Evolutionary conservation across 2,329 filamentous ascomycete species (phyloP), one percentile per base, ranked within the genome.

Genomic region (Phyllosticta capitalensis): DNA sequence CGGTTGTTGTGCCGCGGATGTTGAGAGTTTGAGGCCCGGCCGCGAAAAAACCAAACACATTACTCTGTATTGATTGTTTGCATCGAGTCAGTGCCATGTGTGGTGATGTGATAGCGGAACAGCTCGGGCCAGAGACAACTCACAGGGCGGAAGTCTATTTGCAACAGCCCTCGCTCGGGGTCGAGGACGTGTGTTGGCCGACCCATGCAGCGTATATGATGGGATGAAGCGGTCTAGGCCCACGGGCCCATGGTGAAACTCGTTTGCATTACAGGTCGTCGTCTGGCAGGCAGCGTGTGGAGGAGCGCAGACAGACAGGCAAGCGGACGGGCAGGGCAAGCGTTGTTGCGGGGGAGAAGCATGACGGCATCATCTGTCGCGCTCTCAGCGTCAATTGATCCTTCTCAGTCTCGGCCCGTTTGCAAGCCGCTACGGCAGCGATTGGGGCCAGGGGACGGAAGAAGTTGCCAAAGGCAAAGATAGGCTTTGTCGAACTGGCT

Each of bases 141-240:
- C 38, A 45, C 38, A 45, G 14, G 56, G 48, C 56, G 56, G 56
- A 58, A 58, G 56, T 58, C 48, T 58, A 58, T 58, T 58, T 58
- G 56, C 56, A 58, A 58, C 56, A 58, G 48, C 51, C 51, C 38
- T 45, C 38, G 38, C 38, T 45, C 38, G 38, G 38, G 17, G 38
- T n/a, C 38, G 5, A n/a, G 38, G n/a, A 45, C 38, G 38, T n/a
- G 6, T 45, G 14, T n/a, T 45, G 38, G 38, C 38, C 17, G 38
- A 45, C 38, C 38, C 38, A 45, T 45, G 38, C 38, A 45, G 38
- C 38, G 38, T 45, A n/a, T n/a, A 45, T 45, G n/a, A n/a, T 45
- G 12, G 38, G 38, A 45, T 45, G 38, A 45, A 45, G 38, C 38
- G 38, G 38, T 45, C 38, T 45, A 45, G 38, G n/a, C 38, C 38